Base-by-base conservation (phyloP, 2,329 filamentous ascomycete genomes). In the Pestalotiopsis sp. region DNA sequence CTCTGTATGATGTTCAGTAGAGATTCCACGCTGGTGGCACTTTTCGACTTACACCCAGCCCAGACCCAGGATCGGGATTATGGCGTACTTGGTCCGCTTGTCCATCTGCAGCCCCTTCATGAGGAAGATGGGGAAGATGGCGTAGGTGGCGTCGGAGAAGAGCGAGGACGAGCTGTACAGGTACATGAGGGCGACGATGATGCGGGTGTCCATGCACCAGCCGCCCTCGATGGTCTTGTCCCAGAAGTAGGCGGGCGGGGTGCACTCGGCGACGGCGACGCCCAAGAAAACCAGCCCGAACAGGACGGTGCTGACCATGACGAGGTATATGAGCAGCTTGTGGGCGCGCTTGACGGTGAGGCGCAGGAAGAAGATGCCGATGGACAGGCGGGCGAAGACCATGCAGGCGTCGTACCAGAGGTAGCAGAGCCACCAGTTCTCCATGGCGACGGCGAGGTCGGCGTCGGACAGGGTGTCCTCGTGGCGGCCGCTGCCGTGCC, bases 131-230 rank as follows among this genome's bases (percentile, higher is more conserved):
- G 82, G 82, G 22, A 84, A 69, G 62, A 88, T 79, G n/a, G 83
- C 80, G 13, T 88, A 74, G 2, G 82, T 83, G 59, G 86, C 83
- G 73, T 88, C 86, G 64, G 84, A 84, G n/a, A 81, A 74, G 44
- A 80, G 77, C 22, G 81, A 80, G n/a, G 81, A 80, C 2, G 77
- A 76, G 70, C 79, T 82, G 70, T 84, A 81, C 20, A 81, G 75
- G 68, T 84, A 84, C 30, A 80, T 82, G 44, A 84, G 78, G 14
- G 75, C 77, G 55, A 82, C 79, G 6, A 87, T 79, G 52, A 81
- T 76, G 1, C 78, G 75, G 1, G 66, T 56, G 56, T 72, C 61
- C 7, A 78, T 66, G 64, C 77, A 78, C 11, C 61, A 63, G 1
- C 76, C 69, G 7, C 44, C 56, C 6, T 68, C 73, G 7, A 48